phyloP scores from a whole-genome alignment of 768 basidiomycete genomes.

The Tricholoma terreum region DNA sequence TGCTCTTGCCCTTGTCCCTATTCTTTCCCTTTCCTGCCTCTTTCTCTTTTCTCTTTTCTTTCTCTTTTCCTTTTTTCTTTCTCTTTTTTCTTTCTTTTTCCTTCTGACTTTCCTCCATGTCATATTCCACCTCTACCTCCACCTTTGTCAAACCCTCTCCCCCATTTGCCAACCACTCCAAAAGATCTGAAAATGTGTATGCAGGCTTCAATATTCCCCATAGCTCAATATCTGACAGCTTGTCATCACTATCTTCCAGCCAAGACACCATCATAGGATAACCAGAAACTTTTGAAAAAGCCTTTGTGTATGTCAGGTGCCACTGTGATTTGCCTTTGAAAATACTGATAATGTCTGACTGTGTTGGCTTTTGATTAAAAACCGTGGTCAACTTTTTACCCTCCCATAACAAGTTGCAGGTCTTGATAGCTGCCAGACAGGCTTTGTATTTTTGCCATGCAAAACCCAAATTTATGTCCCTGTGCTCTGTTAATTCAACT shows the following conservation, averaged over 20 bases:
- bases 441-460: conserved; percentile 1
- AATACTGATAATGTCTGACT: too few relatives aligned
- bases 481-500: neutral
- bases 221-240: neutral
- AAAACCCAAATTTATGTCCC: neutral
- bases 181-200: too few relatives aligned
- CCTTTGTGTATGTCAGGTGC: neutral
- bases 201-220: too few relatives aligned
- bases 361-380: too few relatives aligned
- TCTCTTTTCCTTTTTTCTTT: neutral
- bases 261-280: neutral
- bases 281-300: neutral
- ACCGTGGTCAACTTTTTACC: neutral
- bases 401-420: neutral
- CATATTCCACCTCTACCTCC: neutral
- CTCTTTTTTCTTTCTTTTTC: neutral
- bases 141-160: too few relatives aligned
- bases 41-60: neutral
- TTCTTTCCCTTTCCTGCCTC: neutral
- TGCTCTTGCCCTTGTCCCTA: neutral
- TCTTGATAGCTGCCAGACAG: neutral
- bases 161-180: too few relatives aligned
- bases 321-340: too few relatives aligned
- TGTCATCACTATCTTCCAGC: neutral
- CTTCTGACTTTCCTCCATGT: neutral